Evolutionary conservation across 2,329 filamentous ascomycete genomes (phyloP).

Genomic region (Cytospora schulzeri): DNA sequence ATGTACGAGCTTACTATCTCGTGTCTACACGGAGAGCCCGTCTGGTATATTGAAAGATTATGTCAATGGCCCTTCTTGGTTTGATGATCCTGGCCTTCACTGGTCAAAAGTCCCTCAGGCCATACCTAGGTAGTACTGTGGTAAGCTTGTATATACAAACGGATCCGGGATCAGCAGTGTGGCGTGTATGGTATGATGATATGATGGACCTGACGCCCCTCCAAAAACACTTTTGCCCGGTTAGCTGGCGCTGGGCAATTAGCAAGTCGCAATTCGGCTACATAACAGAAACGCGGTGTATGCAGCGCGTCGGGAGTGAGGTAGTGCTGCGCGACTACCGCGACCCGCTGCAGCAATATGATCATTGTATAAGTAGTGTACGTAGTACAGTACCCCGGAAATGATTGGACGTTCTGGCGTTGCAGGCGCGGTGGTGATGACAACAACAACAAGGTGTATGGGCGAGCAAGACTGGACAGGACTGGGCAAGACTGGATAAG

Average conservation of each 20-base stretch:
- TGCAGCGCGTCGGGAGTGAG: not conserved
- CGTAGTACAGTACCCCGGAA: not conserved
- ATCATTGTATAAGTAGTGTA: too few species aligned
- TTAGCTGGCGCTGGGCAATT: not conserved
- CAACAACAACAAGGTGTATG: not conserved
- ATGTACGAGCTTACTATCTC: not conserved
- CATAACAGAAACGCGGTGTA: not conserved
- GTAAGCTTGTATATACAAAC: too few species aligned
- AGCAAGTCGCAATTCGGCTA: not conserved
- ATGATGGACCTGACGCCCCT: not conserved
- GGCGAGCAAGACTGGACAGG: not conserved
- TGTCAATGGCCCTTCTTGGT: too few species aligned
- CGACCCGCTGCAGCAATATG: not conserved
- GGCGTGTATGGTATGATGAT: not conserved
- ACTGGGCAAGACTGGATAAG: not conserved
- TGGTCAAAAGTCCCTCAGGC: too few species aligned
- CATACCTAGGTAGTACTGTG: not conserved
- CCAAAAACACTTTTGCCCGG: not conserved
- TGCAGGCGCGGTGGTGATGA: not conserved
- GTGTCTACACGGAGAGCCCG: not conserved
- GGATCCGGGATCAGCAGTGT: not conserved
- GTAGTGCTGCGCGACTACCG: not conserved
- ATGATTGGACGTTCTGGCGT: not conserved
- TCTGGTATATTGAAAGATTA: not conserved
- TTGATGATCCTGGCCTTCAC: too few species aligned